Base-by-base conservation (phyloP, 768 basidiomycete species). In the Symmetrospora coprosmae region DNA sequence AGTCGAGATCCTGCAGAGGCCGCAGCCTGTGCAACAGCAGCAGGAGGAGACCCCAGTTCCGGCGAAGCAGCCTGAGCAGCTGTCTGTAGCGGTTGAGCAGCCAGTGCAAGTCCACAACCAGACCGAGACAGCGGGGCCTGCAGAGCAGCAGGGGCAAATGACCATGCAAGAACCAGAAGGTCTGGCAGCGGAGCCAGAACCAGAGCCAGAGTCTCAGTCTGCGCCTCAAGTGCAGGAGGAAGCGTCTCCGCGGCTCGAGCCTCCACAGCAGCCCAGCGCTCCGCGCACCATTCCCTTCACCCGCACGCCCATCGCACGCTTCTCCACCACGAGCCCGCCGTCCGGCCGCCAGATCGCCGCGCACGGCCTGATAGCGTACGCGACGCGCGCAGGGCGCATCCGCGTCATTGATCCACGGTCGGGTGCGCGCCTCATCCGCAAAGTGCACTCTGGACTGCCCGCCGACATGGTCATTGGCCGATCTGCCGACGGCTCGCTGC, bases 291-390 rank as follows among this genome's bases (percentile, higher is more conserved):
- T 9, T 8, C 43, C 25, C 43, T 21, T 27, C 16, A 30, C 43
- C 9, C 55, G 37, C 17, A 19, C 28, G 23, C 40, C 40, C 5
- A 46, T 58, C 11, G 43, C 55, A 37, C 9, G 55, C 4, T 58
- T 58, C 30, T 58, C 55, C 5, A 4, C 43, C 21, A 17, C 38
- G 23, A 8, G 6, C 8, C 31, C 25, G 17, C n/a, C 55, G 3
- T 45, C 30, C 14, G 55, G 55, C 40, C 30, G 31, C n/a, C 55
- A 58, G 23, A 58, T 58, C 11, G 55, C 55, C 4, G 55, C 37
- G 3, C 43, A 58, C 25, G 55, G 55, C 14, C 41, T 58, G 31
- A 58, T 58, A 13, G 39, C 41, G n/a, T 58, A 58, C 27, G 23
- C 38, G 11, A 58, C 55, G 4, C 19, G 55, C 2, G 55, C 41